A percentile compares a stretch with the other conserved stretches of the same genome.
Evolutionary conservation across 2,329 filamentous ascomycete genomes (phyloP).

Genomic region (Alternaria postmessia): DNA sequence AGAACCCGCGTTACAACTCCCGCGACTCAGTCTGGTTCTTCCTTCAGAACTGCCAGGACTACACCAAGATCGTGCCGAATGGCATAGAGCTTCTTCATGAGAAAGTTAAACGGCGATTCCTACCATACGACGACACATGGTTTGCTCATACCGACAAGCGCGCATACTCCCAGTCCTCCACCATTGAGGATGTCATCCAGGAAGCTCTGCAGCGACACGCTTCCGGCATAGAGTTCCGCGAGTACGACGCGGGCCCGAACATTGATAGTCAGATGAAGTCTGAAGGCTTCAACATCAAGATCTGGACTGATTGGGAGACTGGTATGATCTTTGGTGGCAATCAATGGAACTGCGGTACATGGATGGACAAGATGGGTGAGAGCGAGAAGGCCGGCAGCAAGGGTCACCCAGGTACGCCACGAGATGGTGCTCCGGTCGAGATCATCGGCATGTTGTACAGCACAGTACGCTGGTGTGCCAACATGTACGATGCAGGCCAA

Average conservation of each 20-base stretch:
- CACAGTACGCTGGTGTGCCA: conserved; percentile 79
- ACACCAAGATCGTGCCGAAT: conserved; percentile 79
- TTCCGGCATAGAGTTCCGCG: conserved; percentile 86
- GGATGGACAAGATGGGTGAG: conserved; percentile 99
- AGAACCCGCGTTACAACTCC: conserved; percentile 90
- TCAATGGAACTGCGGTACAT: conserved; percentile 94
- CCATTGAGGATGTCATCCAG: conserved; percentile 88
- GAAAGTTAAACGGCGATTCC: conserved; percentile 81
- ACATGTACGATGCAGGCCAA: conserved; percentile 71
- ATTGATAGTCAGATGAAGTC: conserved; percentile 94
- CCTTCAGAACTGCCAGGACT: conserved; percentile 94
- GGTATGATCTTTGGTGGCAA: conserved; percentile 95
- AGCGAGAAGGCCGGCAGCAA: conserved; percentile 89
- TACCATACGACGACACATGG: conserved; percentile 96
- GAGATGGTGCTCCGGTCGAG: conserved; percentile 93
- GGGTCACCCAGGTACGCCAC: conserved; percentile 92
- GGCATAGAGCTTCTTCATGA: conserved; percentile 77
- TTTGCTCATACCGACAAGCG: conserved; percentile 82
- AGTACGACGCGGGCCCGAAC: conserved; percentile 88
- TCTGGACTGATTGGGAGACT: conserved; percentile 88
- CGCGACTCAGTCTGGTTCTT: conserved; percentile 98
- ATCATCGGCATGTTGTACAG: conserved; percentile 95
- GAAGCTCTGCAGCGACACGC: conserved; percentile 94
- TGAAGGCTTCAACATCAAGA: conserved; percentile 90
- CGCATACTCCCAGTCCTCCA: conserved; percentile 85